Evolutionary conservation across 2,329 filamentous ascomycete species (phyloP).

Genomic region (Trichoderma pleuroti): DNA sequence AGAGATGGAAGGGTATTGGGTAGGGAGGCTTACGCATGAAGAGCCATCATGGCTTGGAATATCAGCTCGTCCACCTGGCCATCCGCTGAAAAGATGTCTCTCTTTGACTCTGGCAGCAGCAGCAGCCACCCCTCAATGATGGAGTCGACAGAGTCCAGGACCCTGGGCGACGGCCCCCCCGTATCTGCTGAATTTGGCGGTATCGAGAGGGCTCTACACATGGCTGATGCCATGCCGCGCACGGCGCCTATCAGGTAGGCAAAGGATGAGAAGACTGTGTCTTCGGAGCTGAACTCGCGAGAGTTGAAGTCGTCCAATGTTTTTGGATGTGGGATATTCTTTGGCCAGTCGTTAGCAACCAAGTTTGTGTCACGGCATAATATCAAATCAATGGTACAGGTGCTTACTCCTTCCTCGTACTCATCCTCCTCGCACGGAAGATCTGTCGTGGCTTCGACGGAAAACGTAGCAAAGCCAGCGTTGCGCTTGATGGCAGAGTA

Average conservation of each 20-base stretch:
- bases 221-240: conserved; percentile 33
- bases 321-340: conserved; percentile 40
- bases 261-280: conserved; percentile 59
- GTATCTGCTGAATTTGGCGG: conserved; percentile 19
- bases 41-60: conserved; percentile 77
- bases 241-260: conserved; percentile 64
- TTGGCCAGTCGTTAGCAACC: not conserved
- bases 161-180: conserved; percentile 23
- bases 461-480: conserved; percentile 28
- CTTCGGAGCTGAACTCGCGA: conserved; percentile 55
- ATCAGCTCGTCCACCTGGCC: conserved; percentile 66
- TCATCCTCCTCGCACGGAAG: conserved; percentile 63
- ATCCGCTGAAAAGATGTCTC: conserved; percentile 30
- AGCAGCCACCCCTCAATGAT: conserved; percentile 38
- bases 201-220: conserved; percentile 26
- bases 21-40: conserved; percentile 41
- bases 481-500: conserved; percentile 32
- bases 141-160: conserved; percentile 36
- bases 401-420: conserved; percentile 42
- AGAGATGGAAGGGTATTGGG: too few species aligned
- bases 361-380: conserved; percentile 15
- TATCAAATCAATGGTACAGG: not conserved
- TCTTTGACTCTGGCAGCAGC: conserved; percentile 34
- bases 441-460: conserved; percentile 51
- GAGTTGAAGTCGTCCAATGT: conserved; percentile 60